Evolutionary conservation across 164 flowering plant genomes (phyloP).

Genomic region (Vitis labrusca): DNA sequence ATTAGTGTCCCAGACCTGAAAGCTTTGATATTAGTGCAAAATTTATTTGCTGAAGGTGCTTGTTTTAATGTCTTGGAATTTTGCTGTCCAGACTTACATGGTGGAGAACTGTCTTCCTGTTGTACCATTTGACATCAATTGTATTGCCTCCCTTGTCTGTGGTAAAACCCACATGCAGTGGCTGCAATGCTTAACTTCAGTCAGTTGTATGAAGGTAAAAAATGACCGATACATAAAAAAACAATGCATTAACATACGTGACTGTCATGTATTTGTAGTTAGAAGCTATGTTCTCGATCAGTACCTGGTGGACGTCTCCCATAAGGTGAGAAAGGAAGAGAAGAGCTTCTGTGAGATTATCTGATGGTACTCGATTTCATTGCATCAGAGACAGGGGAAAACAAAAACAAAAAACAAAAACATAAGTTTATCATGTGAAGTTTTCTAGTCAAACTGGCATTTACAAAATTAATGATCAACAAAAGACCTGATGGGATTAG

Average conservation of each 20-base stretch:
- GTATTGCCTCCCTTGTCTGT: conserved; percentile 80
- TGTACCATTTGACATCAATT: conserved; percentile 84
- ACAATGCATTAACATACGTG: background rate
- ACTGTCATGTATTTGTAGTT: too few species aligned
- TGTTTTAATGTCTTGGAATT: background rate
- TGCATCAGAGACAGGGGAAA: background rate
- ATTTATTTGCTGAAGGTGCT: background rate
- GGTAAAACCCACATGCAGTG: conserved; percentile 82
- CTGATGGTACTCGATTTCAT: conserved; percentile 31
- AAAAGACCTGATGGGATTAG: background rate
- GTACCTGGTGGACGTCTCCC: conserved; percentile 89
- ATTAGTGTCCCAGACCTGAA: conserved; percentile 67
- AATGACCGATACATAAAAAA: background rate
- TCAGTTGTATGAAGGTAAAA: background rate
- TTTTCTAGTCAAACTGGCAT: too few species aligned
- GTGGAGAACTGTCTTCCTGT: conserved; percentile 71
- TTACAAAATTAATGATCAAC: background rate
- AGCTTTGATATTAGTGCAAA: background rate
- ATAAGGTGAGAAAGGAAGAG: conserved; percentile 85
- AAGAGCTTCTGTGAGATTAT: conserved; percentile 85
- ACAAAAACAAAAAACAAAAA: background rate
- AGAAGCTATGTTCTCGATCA: too few species aligned
- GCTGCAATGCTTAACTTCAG: conserved; percentile 47
- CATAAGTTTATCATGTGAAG: background rate
- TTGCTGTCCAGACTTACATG: conserved; percentile 51